These are phyloP conservation scores for Leptomonas seymouri DNA, from an alignment of 208 protist species.

Conservation along the genomic window DNA sequence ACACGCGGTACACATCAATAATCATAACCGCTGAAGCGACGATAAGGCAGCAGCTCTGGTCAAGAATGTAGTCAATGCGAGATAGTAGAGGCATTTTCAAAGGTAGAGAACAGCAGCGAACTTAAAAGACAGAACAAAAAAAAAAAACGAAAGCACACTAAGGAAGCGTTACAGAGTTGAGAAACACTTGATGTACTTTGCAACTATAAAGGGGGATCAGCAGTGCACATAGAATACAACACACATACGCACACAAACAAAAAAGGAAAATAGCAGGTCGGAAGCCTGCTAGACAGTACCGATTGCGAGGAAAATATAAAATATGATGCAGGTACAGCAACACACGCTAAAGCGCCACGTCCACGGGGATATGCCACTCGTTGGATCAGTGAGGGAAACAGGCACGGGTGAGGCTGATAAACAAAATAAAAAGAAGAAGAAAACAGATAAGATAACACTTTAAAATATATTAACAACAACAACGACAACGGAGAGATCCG, in stretches of 20 bases:
- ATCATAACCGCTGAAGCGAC: constrained; percentile 38
- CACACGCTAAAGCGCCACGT: too few species aligned
- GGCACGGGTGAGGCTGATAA: too few species aligned
- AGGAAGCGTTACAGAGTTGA: background rate
- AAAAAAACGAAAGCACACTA: background rate
- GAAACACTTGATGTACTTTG: background rate
- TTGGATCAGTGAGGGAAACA: too few species aligned
- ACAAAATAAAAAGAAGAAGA: constrained; percentile 9
- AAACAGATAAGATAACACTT: background rate
- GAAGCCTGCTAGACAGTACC: too few species aligned
- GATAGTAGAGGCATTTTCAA: constrained; percentile 13
- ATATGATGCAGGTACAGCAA: too few species aligned
- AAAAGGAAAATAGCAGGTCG: too few species aligned
- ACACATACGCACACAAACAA: constrained; percentile 3
- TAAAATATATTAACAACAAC: background rate
- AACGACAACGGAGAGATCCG: constrained; percentile 2
- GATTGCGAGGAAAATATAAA: too few species aligned
- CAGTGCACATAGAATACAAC: background rate
- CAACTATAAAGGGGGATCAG: too few species aligned
- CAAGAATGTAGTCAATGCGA: constrained; percentile 34
- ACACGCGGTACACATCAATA: constrained; percentile 45
- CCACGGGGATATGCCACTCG: too few species aligned
- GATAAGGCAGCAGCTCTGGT: constrained; percentile 42
- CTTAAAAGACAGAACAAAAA: constrained; percentile 1
- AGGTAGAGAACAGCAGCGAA: background rate